phyloP scores from a whole-genome alignment of 768 basidiomycete species.

The Lyophyllum decastes region DNA sequence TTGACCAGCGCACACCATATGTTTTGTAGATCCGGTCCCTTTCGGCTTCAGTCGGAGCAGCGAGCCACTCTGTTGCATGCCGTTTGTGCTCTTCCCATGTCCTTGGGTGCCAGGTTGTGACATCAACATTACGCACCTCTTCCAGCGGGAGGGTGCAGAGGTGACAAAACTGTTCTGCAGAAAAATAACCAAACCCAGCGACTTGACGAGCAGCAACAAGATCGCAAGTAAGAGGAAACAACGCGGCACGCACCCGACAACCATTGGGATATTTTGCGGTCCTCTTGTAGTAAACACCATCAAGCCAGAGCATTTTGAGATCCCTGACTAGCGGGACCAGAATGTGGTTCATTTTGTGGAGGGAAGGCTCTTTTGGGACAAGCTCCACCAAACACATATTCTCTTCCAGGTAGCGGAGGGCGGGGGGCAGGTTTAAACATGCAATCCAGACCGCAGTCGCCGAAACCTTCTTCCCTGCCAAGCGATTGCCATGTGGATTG shows the following conservation, averaged over 20 bases:
- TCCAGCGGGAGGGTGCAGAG: constrained; percentile 15
- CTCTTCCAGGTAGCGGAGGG: constrained; percentile 29
- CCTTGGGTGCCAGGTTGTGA: constrained; percentile 13
- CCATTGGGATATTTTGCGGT: constrained; percentile 26
- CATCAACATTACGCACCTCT: constrained; percentile 19
- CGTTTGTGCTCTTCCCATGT: constrained; percentile 9
- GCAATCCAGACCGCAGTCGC: constrained; percentile 30
- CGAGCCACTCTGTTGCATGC: constrained; percentile 18
- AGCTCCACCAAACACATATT: constrained; percentile 41
- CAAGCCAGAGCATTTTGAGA: constrained; percentile 32
- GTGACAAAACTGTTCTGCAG: constrained; percentile 23
- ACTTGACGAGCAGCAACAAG: constrained; percentile 32
- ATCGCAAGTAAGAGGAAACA: constrained; percentile 37
- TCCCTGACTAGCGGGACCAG: constrained; percentile 38
- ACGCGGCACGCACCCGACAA: constrained; percentile 24
- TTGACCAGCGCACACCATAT: constrained; percentile 27
- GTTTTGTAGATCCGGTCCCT: constrained; percentile 13
- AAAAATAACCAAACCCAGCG: constrained; percentile 22
- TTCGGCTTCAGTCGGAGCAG: constrained; percentile 11
- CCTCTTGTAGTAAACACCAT: constrained; percentile 27
- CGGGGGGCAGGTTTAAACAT: constrained; percentile 36
- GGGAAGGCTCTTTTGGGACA: constrained; percentile 37
- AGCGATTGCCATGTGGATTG: constrained; percentile 34
- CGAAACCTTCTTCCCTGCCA: constrained; percentile 25
- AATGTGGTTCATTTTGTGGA: constrained; percentile 35